Base-by-base conservation (phyloP, 2,329 filamentous ascomycete species). In the Neopestalotiopsis sp. region DNA sequence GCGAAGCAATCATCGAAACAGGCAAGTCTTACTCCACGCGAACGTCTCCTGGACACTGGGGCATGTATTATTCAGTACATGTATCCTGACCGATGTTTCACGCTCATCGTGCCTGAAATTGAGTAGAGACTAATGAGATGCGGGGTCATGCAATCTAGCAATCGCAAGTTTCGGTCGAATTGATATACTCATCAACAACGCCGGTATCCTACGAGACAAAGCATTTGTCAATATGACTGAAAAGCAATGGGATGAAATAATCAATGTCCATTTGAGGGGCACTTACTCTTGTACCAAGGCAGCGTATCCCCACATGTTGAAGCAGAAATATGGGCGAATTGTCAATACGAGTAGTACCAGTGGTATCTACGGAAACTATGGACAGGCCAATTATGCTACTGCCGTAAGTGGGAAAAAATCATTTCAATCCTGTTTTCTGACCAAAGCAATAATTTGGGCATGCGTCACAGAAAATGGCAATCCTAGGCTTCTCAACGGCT, bases 361-460 rank as follows among this genome's bases (percentile, higher is more conserved):
- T 76, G 96, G 96, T 82, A 97, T 99, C 81, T 99, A 99, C 80
- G 96, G 96, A 75, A 99, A 98, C 88, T 99, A 98, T 80, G 96
- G 96, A 72, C 96, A 99, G 84, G 94, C 95, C 77, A 99, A 99
- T 88, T 99, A 99, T 82, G 89, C 96, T 71, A 94, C 95, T 69
- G 93, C 93, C 68, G 91, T 93, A 88, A 85, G 90, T 87, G 49
- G 1, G 24, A 24, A 40, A 12, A 58, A 62, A 67, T 10, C 62
- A 66, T 67, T 73, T 3, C 24, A 2, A 24, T 24, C 24, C 24
- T 13, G 34, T 17, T 17, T 53, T 34, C 77, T 79, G 72, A 78
- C 24, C 57, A 59, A 14, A 10, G 10, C 34, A 34, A 24, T 24
- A 24, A 24, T 24, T 24, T 24, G 24, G 24, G 24, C 24, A 24